A percentile compares a stretch with the other conserved stretches of the same genome.
These are phyloP conservation scores for Ophiocordyceps camponoti-leonardi DNA, from an alignment of 2,329 filamentous ascomycete genomes.

Conservation along the genomic window DNA sequence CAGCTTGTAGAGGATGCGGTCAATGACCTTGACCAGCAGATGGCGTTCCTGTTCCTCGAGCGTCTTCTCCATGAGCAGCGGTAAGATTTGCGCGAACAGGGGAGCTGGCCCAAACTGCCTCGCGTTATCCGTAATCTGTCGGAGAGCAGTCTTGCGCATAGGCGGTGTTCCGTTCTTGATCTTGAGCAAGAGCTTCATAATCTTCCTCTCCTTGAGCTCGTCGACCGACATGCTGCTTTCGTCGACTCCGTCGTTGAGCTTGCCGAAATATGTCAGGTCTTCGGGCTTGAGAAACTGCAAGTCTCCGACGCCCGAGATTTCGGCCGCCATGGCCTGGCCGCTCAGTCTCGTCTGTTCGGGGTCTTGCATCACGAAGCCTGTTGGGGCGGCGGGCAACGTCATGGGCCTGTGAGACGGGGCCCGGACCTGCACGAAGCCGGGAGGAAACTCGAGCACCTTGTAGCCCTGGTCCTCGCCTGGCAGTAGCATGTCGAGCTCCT, in stretches of 20 bases:
- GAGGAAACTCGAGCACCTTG: conserved; percentile 76
- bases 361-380: conserved; percentile 95
- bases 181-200: conserved; percentile 90
- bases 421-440: conserved; percentile 75
- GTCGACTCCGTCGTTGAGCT: conserved; percentile 84
- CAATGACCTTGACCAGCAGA: conserved; percentile 96
- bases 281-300: conserved; percentile 97
- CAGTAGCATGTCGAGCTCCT: conserved; percentile 83
- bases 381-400: conserved; percentile 55
- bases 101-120: conserved; percentile 87
- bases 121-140: conserved; percentile 94
- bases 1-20: conserved; percentile 94
- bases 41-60: conserved; percentile 96
- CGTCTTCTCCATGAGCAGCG: conserved; percentile 94
- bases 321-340: conserved; percentile 82
- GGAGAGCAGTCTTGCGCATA: conserved; percentile 94
- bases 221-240: conserved; percentile 87
- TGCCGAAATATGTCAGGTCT: conserved; percentile 97
- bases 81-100: conserved; percentile 93
- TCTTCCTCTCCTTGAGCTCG: conserved; percentile 93
- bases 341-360: conserved; percentile 67
- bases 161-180: conserved; percentile 98
- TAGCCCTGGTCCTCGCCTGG: conserved; percentile 82
- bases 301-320: conserved; percentile 91
- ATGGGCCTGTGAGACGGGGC: conserved; percentile 60